A percentile compares a stretch with the other conserved stretches of the same genome.
Conservation (phyloP, 257 asterid species). For the Solanum phureja region DNA sequence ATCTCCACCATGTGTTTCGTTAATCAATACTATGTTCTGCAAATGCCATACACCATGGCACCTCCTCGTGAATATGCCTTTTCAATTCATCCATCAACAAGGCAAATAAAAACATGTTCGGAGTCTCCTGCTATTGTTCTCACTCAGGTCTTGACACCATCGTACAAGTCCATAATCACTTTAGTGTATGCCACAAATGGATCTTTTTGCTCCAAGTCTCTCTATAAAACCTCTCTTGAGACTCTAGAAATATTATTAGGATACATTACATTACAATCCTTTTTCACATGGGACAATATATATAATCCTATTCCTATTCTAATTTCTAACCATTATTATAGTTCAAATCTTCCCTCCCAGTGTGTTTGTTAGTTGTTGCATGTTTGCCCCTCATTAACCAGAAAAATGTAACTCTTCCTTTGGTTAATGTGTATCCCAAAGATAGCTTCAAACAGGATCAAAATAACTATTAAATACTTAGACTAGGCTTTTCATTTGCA, state of each 20-base stretch:
- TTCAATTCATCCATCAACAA: background rate
- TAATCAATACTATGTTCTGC: background rate
- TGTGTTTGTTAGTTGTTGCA: background rate
- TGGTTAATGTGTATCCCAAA: background rate
- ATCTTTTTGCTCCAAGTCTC: background rate
- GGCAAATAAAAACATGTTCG: too few relatives aligned
- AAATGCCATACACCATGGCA: background rate
- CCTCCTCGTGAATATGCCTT: background rate
- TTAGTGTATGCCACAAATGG: background rate
- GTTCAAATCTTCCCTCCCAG: background rate
- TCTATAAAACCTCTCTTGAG: background rate
- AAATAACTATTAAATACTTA: background rate
- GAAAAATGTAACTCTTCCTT: background rate
- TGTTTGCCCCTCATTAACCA: background rate
- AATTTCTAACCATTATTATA: background rate
- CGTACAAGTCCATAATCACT: background rate
- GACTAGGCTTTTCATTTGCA: background rate
- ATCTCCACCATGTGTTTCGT: background rate
- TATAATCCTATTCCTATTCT: background rate
- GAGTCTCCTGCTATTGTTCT: background rate
- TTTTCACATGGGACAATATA: background rate
- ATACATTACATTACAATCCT: background rate
- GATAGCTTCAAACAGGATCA: background rate
- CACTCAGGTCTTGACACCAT: background rate
- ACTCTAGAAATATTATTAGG: background rate